Percentiles rank a stretch among this genome's conserved stretches.
Evolutionary conservation across 2,329 filamentous ascomycete genomes (phyloP).

Genomic region (Penicillium sclerotigenum): DNA sequence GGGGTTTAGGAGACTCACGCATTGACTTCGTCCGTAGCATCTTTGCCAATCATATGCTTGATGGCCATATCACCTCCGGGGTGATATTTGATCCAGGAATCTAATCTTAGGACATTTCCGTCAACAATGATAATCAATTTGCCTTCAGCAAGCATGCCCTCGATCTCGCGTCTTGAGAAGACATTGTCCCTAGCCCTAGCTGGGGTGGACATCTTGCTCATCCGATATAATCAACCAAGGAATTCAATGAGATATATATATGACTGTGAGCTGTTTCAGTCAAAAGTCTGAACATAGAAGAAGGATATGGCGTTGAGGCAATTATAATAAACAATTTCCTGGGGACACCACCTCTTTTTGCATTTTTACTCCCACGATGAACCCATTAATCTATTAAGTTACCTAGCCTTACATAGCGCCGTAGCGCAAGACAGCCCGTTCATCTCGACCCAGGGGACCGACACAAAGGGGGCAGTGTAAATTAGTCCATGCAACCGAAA

Average conservation of each 20-base stretch:
- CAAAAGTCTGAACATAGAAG: neutral
- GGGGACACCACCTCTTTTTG: neutral
- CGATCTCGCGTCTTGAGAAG: constrained; percentile 52
- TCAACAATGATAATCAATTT: constrained; percentile 75
- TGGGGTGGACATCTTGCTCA: constrained; percentile 2
- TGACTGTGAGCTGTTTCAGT: neutral
- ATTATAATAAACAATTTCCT: neutral
- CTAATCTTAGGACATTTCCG: constrained; percentile 74
- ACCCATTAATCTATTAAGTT: constrained; percentile 4
- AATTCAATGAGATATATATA: neutral
- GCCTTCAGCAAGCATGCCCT: constrained; percentile 76
- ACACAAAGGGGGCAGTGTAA: constrained; percentile 17
- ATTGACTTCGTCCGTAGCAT: constrained; percentile 89
- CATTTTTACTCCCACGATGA: neutral
- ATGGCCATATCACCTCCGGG: constrained; percentile 88
- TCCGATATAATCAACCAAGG: neutral
- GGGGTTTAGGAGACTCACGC: constrained; percentile 64
- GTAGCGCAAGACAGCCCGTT: constrained; percentile 8
- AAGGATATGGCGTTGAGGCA: neutral
- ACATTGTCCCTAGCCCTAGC: constrained; percentile 15
- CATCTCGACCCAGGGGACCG: constrained; percentile 2
- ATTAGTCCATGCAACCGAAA: constrained; percentile 6
- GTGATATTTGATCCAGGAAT: constrained; percentile 83
- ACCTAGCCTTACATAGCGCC: constrained; percentile 4
- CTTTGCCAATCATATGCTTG: constrained; percentile 82